Evolutionary conservation across 1,284 basidiomycete species (phyloP).

Genomic region (Rhodotorula sp.): DNA sequence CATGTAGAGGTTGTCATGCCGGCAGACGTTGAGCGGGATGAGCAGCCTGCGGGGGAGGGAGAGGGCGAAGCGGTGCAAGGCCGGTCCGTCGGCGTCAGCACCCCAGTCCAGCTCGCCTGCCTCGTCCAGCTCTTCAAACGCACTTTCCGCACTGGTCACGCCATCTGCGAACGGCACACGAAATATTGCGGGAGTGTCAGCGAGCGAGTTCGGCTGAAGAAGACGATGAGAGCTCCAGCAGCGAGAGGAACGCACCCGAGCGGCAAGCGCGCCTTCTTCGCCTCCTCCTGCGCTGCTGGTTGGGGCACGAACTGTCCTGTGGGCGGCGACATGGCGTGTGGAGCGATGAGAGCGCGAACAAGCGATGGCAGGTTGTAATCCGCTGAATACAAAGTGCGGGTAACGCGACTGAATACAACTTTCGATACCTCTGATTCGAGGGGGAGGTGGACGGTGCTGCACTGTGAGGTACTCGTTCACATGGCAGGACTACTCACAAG

Average conservation of each 20-base stretch:
- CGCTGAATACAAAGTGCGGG: too few species aligned
- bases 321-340: constrained; percentile 19
- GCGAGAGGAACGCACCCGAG: constrained; percentile 26
- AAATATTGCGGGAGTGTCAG: neutral
- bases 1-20: constrained; percentile 43
- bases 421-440: too few species aligned
- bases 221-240: neutral
- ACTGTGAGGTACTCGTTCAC: too few species aligned
- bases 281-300: constrained; percentile 22
- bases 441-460: too few species aligned
- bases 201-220: neutral
- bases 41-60: constrained; percentile 24
- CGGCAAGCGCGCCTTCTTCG: constrained; percentile 30
- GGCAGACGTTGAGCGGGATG: constrained; percentile 45
- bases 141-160: constrained; percentile 43
- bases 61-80: neutral
- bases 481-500: too few species aligned
- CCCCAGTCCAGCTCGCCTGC: neutral
- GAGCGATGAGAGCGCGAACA: too few species aligned
- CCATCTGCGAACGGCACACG: constrained; percentile 33
- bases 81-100: too few species aligned
- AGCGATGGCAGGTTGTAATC: neutral
- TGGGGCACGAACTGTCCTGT: constrained; percentile 27
- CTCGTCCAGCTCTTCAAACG: neutral
- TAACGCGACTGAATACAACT: neutral